Percentiles rank a stretch among this genome's conserved stretches.
phyloP scores from a whole-genome alignment of 768 basidiomycete genomes.

The Hygrophorus russula region DNA sequence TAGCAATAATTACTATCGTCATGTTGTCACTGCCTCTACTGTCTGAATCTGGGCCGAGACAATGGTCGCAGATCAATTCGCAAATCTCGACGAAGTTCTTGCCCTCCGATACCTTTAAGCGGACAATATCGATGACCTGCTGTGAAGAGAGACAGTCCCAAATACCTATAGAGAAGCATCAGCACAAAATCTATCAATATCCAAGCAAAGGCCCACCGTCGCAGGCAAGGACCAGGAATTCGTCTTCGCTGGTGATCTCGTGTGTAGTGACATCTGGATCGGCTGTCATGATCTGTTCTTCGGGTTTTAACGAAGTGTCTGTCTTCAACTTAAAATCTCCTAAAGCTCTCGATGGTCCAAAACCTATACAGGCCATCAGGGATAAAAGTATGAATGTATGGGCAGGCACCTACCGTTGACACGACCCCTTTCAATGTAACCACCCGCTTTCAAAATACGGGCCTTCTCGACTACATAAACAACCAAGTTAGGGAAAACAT shows the following conservation, averaged over 20 bases:
- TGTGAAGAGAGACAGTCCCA: constrained; percentile 97
- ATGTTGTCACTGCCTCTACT: constrained; percentile 99
- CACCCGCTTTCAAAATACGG: constrained; percentile 84
- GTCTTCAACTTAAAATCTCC: constrained; percentile 99
- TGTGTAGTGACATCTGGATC: constrained; percentile 87
- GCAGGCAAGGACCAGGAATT: constrained; percentile 91
- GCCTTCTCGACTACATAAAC: constrained; percentile 56
- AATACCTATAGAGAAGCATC: constrained; percentile 49
- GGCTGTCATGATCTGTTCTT: constrained; percentile 89
- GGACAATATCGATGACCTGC: constrained; percentile 82
- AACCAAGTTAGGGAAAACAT: constrained; percentile 2
- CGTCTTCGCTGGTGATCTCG: constrained; percentile 78
- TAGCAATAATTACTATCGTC: constrained; percentile 86
- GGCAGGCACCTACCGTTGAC: constrained; percentile 66
- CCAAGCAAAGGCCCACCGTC: constrained; percentile 53
- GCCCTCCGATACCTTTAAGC: constrained; percentile 70
- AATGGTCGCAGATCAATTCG: constrained; percentile 85
- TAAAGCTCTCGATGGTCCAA: constrained; percentile 87
- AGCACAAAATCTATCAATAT: neutral
- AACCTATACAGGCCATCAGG: constrained; percentile 54
- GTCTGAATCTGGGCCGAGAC: constrained; percentile 86
- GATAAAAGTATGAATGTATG: constrained; percentile 1
- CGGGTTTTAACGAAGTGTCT: constrained; percentile 67
- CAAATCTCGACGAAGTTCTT: constrained; percentile 74
- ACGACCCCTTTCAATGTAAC: constrained; percentile 92